phyloP scores from a whole-genome alignment of 164 flowering plant genomes.

The Annona cherimola region DNA sequence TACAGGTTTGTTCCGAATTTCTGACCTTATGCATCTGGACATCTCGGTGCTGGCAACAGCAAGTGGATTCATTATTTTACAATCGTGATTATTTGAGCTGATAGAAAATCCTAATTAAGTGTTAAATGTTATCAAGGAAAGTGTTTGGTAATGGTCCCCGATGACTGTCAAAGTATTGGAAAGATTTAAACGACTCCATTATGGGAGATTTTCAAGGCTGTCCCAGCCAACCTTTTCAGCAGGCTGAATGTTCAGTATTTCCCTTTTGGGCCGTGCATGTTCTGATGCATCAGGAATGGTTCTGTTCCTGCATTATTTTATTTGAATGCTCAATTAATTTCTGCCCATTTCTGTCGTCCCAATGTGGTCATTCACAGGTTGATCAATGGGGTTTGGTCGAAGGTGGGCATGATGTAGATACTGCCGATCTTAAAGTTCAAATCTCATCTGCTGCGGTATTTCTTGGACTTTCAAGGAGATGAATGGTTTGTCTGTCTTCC shows the following conservation, averaged over 20 bases:
- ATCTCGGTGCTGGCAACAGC: no score
- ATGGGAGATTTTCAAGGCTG: no score
- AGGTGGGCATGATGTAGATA: constrained; percentile 96
- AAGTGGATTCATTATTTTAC: no score
- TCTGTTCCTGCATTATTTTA: not conserved
- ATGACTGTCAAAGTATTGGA: no score
- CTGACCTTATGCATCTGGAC: not conserved
- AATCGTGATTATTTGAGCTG: no score
- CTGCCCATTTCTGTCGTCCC: not conserved
- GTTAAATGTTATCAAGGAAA: no score
- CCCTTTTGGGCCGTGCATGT: no score
- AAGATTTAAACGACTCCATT: no score
- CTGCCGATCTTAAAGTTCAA: constrained; percentile 89
- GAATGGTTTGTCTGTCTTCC: not conserved
- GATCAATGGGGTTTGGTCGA: constrained; percentile 95
- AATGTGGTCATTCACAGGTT: constrained; percentile 36
- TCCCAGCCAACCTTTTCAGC: no score
- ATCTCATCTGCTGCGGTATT: constrained; percentile 78
- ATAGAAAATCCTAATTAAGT: no score
- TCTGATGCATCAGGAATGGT: not conserved
- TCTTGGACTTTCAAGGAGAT: constrained; percentile 53
- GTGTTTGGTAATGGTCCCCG: no score
- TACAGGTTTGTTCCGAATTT: constrained; percentile 56
- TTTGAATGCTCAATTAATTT: not conserved
- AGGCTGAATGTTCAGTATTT: no score